Base-by-base conservation (phyloP, 192 early-diverging fungal species). In the Spinellus fusiger region DNA sequence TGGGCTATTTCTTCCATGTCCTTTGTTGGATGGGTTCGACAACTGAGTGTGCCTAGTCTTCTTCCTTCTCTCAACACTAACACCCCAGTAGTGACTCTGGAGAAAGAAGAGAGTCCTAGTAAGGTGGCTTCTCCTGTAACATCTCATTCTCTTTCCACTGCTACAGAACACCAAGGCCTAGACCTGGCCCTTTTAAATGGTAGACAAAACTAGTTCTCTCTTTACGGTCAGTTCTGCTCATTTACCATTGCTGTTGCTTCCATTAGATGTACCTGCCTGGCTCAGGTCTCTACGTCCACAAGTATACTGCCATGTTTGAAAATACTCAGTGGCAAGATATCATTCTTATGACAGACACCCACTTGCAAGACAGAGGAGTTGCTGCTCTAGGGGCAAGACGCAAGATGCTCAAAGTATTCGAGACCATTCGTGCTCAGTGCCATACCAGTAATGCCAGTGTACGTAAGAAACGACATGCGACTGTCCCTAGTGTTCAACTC, bases 331-430 rank as follows among this genome's bases (percentile, higher is more conserved):
- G 93, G 93, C 82, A 85, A 49, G 86, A 91, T 48, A 90, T 98
- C 61, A 84, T 98, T 48, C 84, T 86, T 55, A 68, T 98, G 66
- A 80, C 75, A 28, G 94, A 98, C 52, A 84, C 87, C 27, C 83
- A 86, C 13, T 76, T 98, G 62, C 82, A 81, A 54, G 83, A 75
- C 33, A 86, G 86, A 63, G 96, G 96, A 25, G 94, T 98, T 13
- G 76, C 88, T 0, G 94, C 96, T 32, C 80, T 96, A 58, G 96
- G 96, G 40, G 96, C 96, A 25, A 82, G 96, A 33, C 81, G 91
- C 57, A 98, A 98, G 76, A 91, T 98, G 84, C 70, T 96, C 44
- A 96, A 95, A 75, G 89, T 94, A 34, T 98, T 98, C 80, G 94
- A 93, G 67, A 78, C 85, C 38, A 81, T 92, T 26, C 65, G 74